Conservation (phyloP, 306 rosid genomes). For the Prunus salicina region DNA sequence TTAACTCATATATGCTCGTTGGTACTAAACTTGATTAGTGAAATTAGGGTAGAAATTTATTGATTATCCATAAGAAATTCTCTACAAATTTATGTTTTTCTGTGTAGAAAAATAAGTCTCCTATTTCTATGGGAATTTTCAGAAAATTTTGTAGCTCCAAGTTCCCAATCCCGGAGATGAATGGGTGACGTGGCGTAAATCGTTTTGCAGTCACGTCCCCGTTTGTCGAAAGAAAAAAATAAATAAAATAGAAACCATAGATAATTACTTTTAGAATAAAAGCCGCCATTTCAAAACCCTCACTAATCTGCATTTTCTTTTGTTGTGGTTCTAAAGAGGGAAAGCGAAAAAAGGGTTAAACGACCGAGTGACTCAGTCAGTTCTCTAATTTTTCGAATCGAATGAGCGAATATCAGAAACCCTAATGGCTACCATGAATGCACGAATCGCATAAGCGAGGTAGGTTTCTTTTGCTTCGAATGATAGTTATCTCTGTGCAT, state of each 20-base stretch:
- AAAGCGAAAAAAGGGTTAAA: background rate
- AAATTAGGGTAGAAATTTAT: too few species aligned
- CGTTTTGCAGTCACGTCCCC: background rate
- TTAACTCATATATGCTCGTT: too few species aligned
- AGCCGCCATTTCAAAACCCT: background rate
- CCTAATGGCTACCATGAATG: constrained; percentile 1
- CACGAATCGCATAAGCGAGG: background rate
- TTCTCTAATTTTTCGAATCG: background rate
- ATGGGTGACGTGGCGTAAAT: background rate
- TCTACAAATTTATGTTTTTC: too few species aligned
- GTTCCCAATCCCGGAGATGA: background rate
- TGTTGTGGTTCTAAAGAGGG: background rate
- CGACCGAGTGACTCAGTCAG: background rate
- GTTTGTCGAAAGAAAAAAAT: background rate
- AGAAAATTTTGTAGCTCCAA: background rate
- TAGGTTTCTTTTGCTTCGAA: constrained; percentile 2
- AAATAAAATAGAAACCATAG: background rate
- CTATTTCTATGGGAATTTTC: too few species aligned
- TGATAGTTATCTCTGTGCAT: background rate
- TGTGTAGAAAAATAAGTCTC: too few species aligned
- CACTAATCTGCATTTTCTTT: background rate
- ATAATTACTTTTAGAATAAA: background rate
- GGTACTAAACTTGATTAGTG: too few species aligned
- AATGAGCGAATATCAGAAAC: background rate
- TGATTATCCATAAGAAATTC: too few species aligned